Percentiles rank a stretch among this genome's conserved stretches.
Evolutionary conservation across 2,329 filamentous ascomycete species (phyloP).

Genomic region (Harringtonia aguacate): DNA sequence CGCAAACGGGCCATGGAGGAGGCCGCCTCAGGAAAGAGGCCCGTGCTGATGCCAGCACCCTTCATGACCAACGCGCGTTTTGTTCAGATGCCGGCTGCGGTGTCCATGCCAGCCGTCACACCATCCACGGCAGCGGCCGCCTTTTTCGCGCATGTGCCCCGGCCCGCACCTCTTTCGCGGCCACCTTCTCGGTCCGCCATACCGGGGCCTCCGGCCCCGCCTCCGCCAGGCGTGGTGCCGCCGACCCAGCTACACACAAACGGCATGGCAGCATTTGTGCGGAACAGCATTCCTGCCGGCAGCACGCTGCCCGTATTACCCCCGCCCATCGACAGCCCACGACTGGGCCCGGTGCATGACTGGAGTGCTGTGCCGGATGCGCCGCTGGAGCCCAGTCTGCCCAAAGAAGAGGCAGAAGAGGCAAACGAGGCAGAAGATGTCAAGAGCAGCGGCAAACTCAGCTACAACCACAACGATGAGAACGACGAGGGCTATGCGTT

Average conservation of each 20-base stretch:
- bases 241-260: background rate
- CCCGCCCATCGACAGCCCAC: no score
- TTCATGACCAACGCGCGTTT: slow-evolving; percentile 1
- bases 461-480: slow-evolving; percentile 29
- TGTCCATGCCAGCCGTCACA: background rate
- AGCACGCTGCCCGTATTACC: no score
- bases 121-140: no score
- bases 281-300: no score
- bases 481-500: slow-evolving; percentile 32
- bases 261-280: no score
- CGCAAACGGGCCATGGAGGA: slow-evolving; percentile 33
- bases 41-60: background rate
- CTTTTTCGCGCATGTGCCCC: no score
- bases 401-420: background rate
- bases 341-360: no score
- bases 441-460: no score
- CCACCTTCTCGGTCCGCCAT: no score
- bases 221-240: background rate
- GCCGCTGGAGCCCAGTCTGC: no score
- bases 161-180: background rate
- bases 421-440: background rate
- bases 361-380: no score
- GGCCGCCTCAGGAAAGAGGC: background rate
- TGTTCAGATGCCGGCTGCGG: background rate
- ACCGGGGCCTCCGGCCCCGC: no score